Base-by-base conservation (phyloP, 1,284 basidiomycete species). In the Cutaneotrichosporon sp. region DNA sequence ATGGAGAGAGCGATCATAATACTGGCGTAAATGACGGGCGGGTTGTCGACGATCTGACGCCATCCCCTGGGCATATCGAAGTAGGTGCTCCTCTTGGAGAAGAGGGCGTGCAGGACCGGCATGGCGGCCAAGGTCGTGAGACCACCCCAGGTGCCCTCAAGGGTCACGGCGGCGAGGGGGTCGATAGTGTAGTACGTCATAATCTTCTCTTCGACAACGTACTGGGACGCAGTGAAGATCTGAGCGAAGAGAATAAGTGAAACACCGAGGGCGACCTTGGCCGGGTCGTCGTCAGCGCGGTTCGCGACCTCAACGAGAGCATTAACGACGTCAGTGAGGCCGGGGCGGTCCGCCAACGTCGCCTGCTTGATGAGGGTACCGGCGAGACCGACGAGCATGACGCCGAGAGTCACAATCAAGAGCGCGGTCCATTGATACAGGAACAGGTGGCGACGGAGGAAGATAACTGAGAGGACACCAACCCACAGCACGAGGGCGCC, bases 401-500 rank as follows among this genome's bases (percentile, higher is more conserved):
- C 88, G 55, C 96, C 96, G 24, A 78, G 57, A 81, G 96, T 96
- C 66, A 98, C 94, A 37, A 89, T 85, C 55, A 92, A 73, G 49
- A 98, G 84, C 17, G 91, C 88, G 16, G 88, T 63, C 94, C 96
- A 98, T 60, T 82, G 79, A 44, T 70, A 75, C 11, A 63, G 67
- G 54, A 55, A 68, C 20, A 76, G 63, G 29, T 63, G 66, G 14
- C 91, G 84, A 51, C 82, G 83, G 52, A 99, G 83, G 79, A 98
- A 98, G 59, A 93, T 75, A 66, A 98, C 92, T 49, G 87, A 90
- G 61, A 97, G 83, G 51, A 91, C 73, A 33, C 92, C 96, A 59
- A 99, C 96, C 78, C 96, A 98, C 48, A 99, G 82, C 48, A 98
- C 94, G 52, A 98, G 84, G 12, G 93, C 90, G 37, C 96, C 96